Evolutionary conservation across 2,329 filamentous ascomycete species (phyloP).

Genomic region (Pleoardoris graminearum): DNA sequence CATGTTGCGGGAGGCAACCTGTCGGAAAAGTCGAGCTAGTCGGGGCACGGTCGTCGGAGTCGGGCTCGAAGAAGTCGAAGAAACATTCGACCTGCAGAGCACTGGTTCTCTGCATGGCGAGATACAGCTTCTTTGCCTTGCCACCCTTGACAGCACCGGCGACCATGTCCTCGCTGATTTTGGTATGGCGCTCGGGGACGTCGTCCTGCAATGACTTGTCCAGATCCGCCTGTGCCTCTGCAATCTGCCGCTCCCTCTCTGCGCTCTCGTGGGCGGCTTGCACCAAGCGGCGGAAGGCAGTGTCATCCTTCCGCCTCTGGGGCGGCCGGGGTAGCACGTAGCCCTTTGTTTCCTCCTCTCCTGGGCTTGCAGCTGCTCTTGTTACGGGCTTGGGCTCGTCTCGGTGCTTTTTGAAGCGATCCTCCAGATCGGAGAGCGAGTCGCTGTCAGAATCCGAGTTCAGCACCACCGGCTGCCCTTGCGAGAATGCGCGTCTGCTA

Average conservation of each 20-base stretch:
- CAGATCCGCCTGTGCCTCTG: constrained; percentile 31
- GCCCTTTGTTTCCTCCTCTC: constrained; percentile 14
- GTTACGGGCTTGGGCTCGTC: constrained; percentile 15
- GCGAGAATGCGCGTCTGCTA: constrained; percentile 58
- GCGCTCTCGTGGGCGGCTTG: constrained; percentile 27
- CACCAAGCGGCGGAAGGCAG: constrained; percentile 28
- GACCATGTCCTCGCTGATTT: constrained; percentile 32
- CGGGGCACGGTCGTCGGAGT: neutral
- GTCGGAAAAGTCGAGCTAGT: constrained; percentile 17
- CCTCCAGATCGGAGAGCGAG: constrained; percentile 53
- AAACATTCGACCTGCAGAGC: constrained; percentile 56
- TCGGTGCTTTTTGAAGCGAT: constrained; percentile 25
- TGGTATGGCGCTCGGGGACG: constrained; percentile 5
- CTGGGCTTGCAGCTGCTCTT: constrained; percentile 7
- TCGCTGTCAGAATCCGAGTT: constrained; percentile 74
- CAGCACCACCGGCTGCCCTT: constrained; percentile 56
- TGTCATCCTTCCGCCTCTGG: constrained; percentile 18
- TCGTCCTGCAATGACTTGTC: constrained; percentile 25
- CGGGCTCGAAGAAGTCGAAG: constrained; percentile 59
- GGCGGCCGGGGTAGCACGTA: constrained; percentile 28
- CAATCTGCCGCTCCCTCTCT: constrained; percentile 32
- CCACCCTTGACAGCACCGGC: constrained; percentile 60
- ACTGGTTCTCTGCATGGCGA: constrained; percentile 64
- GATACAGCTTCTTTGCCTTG: constrained; percentile 54
- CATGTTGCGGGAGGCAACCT: constrained; percentile 31